phyloP scores from a whole-genome alignment of 306 rosid genomes.

The Herpetospermum pedunculosum region DNA sequence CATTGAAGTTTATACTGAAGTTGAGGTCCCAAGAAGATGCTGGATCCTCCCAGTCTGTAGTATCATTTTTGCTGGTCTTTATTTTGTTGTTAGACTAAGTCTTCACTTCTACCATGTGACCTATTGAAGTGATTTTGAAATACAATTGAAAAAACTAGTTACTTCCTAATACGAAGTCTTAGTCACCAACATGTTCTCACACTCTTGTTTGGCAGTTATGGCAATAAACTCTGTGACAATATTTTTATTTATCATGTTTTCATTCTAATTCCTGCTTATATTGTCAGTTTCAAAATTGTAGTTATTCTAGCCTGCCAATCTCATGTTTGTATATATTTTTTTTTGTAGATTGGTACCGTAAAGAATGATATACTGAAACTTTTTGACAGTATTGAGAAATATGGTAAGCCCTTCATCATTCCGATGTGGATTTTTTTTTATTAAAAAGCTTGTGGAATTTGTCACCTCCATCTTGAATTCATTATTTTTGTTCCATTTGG shows the following conservation, averaged over 20 bases:
- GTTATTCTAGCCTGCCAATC: not conserved
- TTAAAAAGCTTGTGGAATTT: not conserved
- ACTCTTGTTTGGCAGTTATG: not conserved
- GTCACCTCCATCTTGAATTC: not conserved
- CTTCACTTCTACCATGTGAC: not conserved
- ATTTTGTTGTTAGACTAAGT: not conserved
- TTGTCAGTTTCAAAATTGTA: not conserved
- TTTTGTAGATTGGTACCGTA: constrained; percentile 57
- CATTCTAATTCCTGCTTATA: not conserved
- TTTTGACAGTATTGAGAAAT: constrained; percentile 86
- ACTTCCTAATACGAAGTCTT: not conserved
- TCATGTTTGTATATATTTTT: constrained; percentile 16
- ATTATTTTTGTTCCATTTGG: not conserved
- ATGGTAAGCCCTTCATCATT: constrained; percentile 50
- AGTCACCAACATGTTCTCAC: not conserved
- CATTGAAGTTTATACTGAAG: too few relatives aligned
- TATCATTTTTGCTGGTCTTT: not conserved
- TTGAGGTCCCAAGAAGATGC: too few relatives aligned
- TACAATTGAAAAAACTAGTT: not conserved
- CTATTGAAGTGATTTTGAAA: not conserved
- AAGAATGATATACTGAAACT: constrained; percentile 81
- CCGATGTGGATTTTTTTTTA: not conserved
- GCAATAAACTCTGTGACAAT: not conserved
- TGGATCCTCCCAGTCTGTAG: not conserved
- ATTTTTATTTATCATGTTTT: not conserved